Evolutionary conservation across 805 yeast species (phyloP).

Genomic region (Lipomyces kockii): DNA sequence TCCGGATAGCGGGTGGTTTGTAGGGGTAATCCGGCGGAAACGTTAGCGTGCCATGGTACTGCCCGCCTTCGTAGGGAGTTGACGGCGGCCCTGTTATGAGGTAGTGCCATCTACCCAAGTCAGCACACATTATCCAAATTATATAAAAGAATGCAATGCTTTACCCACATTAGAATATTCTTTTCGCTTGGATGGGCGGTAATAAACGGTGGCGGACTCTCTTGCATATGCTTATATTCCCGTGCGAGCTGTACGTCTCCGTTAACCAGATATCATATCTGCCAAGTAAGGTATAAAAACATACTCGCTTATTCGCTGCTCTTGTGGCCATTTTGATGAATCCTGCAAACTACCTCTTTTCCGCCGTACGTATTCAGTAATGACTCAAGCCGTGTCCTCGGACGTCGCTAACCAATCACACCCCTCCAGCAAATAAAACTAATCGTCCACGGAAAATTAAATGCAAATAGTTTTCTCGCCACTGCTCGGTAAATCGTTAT

Average conservation of each 20-base stretch:
- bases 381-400: background rate
- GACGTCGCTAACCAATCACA: background rate
- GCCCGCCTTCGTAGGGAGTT: constrained; percentile 80
- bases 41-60: constrained; percentile 82
- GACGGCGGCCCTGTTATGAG: constrained; percentile 83
- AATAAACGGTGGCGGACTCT: constrained; percentile 83
- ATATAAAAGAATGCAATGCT: background rate
- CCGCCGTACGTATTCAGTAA: background rate
- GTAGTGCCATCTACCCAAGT: constrained; percentile 66
- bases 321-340: constrained; percentile 43
- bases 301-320: constrained; percentile 44
- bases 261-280: background rate
- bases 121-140: background rate
- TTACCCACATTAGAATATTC: constrained; percentile 67
- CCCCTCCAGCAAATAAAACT: background rate
- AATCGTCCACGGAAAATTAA: background rate
- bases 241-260: constrained; percentile 58
- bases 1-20: constrained; percentile 87
- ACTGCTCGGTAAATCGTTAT: background rate
- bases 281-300: constrained; percentile 16
- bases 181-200: constrained; percentile 84
- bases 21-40: constrained; percentile 90
- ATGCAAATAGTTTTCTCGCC: background rate
- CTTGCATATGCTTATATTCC: constrained; percentile 78
- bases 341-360: background rate